Conservation (phyloP, 2,329 filamentous ascomycete genomes). For the Aureobasidium namibiae region DNA sequence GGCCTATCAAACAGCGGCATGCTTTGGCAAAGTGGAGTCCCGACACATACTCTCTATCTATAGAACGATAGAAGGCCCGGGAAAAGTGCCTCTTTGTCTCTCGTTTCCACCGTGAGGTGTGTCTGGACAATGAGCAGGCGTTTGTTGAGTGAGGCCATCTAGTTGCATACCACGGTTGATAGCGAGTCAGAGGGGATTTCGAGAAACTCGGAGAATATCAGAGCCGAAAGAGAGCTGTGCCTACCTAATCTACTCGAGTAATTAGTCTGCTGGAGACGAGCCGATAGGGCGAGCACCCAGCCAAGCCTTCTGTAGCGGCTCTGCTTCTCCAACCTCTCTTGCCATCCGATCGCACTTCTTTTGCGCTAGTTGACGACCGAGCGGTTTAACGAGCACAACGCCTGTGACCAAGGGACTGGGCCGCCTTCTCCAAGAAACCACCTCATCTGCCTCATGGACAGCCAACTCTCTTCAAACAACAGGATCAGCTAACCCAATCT, state of each 20-base stretch:
- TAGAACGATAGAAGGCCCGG: conserved; percentile 1
- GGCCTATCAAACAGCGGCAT: conserved; percentile 3
- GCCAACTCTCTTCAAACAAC: neutral
- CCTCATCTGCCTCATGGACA: conserved; percentile 24
- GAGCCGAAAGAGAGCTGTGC: too few species aligned
- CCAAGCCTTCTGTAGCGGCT: conserved; percentile 6
- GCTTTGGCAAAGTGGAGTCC: neutral
- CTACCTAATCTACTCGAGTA: too few species aligned
- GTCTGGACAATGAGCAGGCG: neutral
- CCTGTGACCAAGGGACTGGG: neutral
- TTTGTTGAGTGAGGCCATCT: neutral
- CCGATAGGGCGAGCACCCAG: neutral
- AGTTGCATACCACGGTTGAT: neutral
- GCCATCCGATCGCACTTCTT: neutral
- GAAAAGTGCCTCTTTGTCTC: neutral
- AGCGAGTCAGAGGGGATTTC: conserved; percentile 9
- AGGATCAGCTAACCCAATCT: neutral
- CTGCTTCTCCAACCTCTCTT: conserved; percentile 4
- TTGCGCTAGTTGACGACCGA: neutral
- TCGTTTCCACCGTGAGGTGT: neutral
- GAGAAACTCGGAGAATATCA: conserved; percentile 1
- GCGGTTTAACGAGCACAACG: neutral
- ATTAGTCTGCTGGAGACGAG: neutral
- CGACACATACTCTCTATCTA: neutral
- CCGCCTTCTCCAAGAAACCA: neutral